Percentiles rank a stretch among this genome's conserved stretches.
These are phyloP conservation scores for Pluteus cervinus DNA, from an alignment of 768 basidiomycete species.

Conservation along the genomic window DNA sequence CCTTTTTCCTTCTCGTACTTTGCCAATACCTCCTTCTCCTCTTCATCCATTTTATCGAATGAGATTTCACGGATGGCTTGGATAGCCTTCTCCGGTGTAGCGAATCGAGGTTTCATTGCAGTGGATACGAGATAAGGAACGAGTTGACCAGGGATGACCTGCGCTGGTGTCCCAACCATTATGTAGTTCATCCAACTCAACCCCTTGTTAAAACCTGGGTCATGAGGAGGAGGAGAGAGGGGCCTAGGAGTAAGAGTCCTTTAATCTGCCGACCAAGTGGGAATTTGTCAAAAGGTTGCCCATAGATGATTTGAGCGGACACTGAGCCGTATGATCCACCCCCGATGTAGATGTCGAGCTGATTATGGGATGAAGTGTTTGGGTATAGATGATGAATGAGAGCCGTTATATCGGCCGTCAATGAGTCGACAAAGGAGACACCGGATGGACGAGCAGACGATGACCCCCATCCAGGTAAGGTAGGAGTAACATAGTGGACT, in stretches of 20 bases:
- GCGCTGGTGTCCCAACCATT: constrained; percentile 36
- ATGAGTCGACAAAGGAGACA: constrained; percentile 30
- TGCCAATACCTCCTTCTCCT: constrained; percentile 31
- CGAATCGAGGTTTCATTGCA: constrained; percentile 28
- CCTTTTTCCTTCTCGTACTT: constrained; percentile 30
- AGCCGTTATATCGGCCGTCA: constrained; percentile 38
- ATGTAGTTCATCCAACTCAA: constrained; percentile 45
- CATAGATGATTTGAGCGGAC: constrained; percentile 52
- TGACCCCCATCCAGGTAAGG: constrained; percentile 55
- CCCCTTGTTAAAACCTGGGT: constrained; percentile 36
- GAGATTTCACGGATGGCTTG: constrained; percentile 31
- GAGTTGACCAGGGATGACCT: constrained; percentile 34
- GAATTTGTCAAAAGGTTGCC: constrained; percentile 43
- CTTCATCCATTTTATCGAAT: constrained; percentile 30
- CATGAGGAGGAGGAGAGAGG: constrained; percentile 40
- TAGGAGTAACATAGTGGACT: constrained; percentile 42
- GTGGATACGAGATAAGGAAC: constrained; percentile 27
- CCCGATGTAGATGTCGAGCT: constrained; percentile 41
- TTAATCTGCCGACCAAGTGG: constrained; percentile 40
- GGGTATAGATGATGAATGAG: constrained; percentile 50
- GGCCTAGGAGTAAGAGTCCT: constrained; percentile 40
- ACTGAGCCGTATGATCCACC: constrained; percentile 54
- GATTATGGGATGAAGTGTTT: constrained; percentile 17
- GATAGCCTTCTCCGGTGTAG: constrained; percentile 32
- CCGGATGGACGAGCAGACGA: constrained; percentile 34